phyloP scores from a whole-genome alignment of 2,329 filamentous ascomycete genomes.

The Microsporum ferrugineum region DNA sequence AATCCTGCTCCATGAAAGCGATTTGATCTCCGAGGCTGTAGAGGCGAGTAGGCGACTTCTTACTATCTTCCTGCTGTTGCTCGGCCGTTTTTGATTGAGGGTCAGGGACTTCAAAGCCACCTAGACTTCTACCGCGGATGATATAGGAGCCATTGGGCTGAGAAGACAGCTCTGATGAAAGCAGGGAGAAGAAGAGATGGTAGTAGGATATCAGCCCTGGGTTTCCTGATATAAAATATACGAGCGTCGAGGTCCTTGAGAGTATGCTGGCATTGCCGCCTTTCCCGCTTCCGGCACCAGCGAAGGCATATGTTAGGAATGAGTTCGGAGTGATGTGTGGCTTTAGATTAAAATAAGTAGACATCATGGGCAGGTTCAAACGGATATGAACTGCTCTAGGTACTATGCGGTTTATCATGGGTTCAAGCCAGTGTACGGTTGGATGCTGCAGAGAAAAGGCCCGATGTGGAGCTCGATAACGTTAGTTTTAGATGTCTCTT shows the following conservation, averaged over 20 bases:
- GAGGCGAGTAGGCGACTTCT: constrained; percentile 6
- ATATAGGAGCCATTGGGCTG: constrained; percentile 12
- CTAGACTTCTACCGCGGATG: constrained; percentile 27
- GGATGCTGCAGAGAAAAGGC: background rate
- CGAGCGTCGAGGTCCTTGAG: constrained; percentile 21
- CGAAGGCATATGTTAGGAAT: constrained; percentile 19
- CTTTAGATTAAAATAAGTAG: background rate
- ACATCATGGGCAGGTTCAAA: background rate
- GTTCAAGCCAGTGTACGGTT: background rate
- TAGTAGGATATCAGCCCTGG: constrained; percentile 42
- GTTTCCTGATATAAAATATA: constrained; percentile 42
- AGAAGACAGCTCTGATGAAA: constrained; percentile 19
- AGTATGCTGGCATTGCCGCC: constrained; percentile 6
- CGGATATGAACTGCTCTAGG: background rate
- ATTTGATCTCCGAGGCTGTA: constrained; percentile 42
- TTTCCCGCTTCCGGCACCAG: background rate
- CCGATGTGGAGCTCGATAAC: too few relatives aligned
- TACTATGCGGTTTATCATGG: background rate
- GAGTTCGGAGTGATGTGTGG: constrained; percentile 21
- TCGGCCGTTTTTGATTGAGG: background rate
- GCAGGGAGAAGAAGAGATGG: constrained; percentile 31
- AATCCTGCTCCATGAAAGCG: constrained; percentile 32
- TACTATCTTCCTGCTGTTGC: background rate
- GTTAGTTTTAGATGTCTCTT: too few relatives aligned
- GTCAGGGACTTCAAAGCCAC: constrained; percentile 23